Evolutionary conservation across 768 basidiomycete genomes (phyloP), one percentile per base, ranked within the genome.

Genomic region (Brasilioporus rufonigricans): DNA sequence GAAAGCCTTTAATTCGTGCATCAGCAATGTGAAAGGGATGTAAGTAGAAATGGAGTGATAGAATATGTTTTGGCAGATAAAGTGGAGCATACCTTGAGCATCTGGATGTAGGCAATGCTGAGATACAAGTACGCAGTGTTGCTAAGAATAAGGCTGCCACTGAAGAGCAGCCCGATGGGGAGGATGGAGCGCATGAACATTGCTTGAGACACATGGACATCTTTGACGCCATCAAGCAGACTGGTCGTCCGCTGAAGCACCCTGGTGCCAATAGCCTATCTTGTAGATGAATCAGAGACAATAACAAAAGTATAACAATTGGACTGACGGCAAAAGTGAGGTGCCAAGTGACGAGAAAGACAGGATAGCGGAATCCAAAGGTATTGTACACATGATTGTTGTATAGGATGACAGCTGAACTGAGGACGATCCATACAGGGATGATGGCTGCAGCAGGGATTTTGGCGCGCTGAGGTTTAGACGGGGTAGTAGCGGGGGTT

Each of bases 91-190:
- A 87, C 89, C 82, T 93, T 93, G 69, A 95, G 85, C 92, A 98
- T 93, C 72, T 98, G 96, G 62, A 98, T 98, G 73, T 96, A 98
- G 0, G 91, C 84, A 12, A 96, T 92, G 61, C 86, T 88, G 60
- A 98, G 83, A 64, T 92, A 87, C 21, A 97, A 85, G 71, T 95
- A 96, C 3, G 93, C 93, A 2, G 89, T 90, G 73, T 98, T 98
- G 74, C 86, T 89, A 55, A 95, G 78, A 63, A 98, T 85, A 51
- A 98, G 82, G 55, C 89, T 93, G 24, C 87, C 96, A 33, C 89
- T 91, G 80, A 98, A 98, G 53, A 98, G 83, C 24, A 94, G 67
- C 23, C 95, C 94, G 56, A 98, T 96, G 21, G 96, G 96, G 14
- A 98, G 78, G 61, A 98, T 98, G 32, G 89, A 91, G 53, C 83